Evolutionary conservation across 2,329 filamentous ascomycete species (phyloP), one percentile per base, ranked within the genome.

Genomic region (Knufia fluminis): DNA sequence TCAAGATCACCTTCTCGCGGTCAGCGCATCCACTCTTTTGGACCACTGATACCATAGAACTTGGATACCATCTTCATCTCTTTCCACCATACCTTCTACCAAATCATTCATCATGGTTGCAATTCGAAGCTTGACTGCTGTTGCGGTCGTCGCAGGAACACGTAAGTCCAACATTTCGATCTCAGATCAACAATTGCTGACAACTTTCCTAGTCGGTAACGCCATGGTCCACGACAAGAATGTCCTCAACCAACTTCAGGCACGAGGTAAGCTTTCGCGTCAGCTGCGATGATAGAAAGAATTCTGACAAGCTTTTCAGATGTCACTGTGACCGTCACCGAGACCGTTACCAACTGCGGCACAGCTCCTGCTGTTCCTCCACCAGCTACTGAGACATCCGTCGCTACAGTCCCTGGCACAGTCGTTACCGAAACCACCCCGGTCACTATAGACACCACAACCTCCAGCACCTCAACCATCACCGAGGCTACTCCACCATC

Each of bases 41-140:
- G 55, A 52, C 50, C 52, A 50, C 45, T 49, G 51, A 41, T 46
- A 50, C 38, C 36, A 46, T 51, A 36, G 49, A 46, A 54, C 54
- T 59, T 57, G 56, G 56, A 57, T 59, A 57, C 36, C 46, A 41
- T 54, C 53, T 53, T 48, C 54, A 52, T 35, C 45, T 51, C 52
- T 51, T 53, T 49, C 54, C 46, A 52, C 43, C 24, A 50, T 28
- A 33, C 36, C 42, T 52, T 42, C 49, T 41, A 22, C 31, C 35
- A 10, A 17, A 40, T 52, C 49, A 45, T 52, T 57, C 55, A 57
- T 31, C 48, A 59, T 59, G 56, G 45, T 48, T 40, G 33, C 45
- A 28, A 39, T 40, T 40, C 33, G 45, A 39, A 40, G 33, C 24
- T 31, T 48, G 45, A 16, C 45, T 48, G 45, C 33, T 28, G 23